A percentile compares a stretch with the other conserved stretches of the same genome.
Conservation (phyloP, 306 rosid genomes). For the Inga leiocalycina region DNA sequence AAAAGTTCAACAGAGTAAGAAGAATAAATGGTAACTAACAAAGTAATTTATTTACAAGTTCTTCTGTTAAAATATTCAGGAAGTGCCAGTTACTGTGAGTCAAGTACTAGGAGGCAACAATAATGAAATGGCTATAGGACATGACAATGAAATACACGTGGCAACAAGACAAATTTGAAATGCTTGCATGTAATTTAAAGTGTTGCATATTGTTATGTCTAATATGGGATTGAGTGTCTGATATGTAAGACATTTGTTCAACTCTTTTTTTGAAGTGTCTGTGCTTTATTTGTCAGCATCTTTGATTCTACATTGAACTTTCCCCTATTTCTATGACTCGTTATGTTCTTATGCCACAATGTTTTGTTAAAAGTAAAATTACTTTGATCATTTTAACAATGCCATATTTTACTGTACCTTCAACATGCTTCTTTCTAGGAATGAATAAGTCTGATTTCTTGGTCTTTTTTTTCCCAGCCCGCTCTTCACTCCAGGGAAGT, state of each 20-base stretch:
- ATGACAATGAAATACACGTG: not conserved
- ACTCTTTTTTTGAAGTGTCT: not conserved
- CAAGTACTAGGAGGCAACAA: not conserved
- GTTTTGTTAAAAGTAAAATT: too few relatives aligned
- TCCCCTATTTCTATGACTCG: not conserved
- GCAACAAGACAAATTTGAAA: not conserved
- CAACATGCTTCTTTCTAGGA: slow-evolving; percentile 2
- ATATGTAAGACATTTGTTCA: not conserved
- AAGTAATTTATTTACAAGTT: slow-evolving; percentile 17
- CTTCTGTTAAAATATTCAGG: slow-evolving; percentile 12
- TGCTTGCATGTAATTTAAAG: not conserved
- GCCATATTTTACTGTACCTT: not conserved
- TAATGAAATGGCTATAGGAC: not conserved
- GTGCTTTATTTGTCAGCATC: not conserved
- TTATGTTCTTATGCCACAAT: too few relatives aligned
- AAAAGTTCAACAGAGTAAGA: not conserved
- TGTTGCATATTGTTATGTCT: not conserved
- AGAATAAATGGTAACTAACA: not conserved
- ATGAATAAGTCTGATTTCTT: not conserved
- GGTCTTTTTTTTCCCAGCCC: not conserved
- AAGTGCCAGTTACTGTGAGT: slow-evolving; percentile 13
- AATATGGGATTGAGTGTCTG: not conserved
- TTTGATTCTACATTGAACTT: not conserved
- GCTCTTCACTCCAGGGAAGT: slow-evolving; percentile 10
- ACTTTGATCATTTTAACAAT: not conserved